phyloP scores from a whole-genome alignment of 2,329 filamentous ascomycete species.

The Diaporthe nobilis region DNA sequence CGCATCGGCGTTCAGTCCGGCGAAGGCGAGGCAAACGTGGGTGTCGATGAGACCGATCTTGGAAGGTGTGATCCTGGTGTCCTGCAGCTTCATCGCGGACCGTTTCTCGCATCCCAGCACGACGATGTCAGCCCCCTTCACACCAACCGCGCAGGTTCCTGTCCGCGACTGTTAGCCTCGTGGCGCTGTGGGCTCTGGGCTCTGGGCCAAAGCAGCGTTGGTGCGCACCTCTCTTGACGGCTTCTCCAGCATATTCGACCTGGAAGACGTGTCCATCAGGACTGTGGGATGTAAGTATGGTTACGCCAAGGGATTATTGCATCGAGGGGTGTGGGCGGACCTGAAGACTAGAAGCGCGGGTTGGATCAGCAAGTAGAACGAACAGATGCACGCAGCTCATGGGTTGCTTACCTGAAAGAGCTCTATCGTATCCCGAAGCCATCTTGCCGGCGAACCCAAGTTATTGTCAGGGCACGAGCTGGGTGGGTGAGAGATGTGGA shows the following conservation, averaged over 20 bases:
- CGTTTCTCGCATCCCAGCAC: conserved; percentile 98
- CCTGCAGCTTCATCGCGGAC: conserved; percentile 99
- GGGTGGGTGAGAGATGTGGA: neutral
- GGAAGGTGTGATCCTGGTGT: conserved; percentile 98
- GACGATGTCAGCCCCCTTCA: conserved; percentile 95
- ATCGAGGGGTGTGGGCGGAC: conserved; percentile 64
- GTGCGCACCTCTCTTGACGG: conserved; percentile 91
- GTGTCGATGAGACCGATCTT: conserved; percentile 98
- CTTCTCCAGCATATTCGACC: conserved; percentile 99
- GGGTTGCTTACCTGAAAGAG: conserved; percentile 86
- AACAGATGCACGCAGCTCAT: conserved; percentile 30
- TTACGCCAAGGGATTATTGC: neutral
- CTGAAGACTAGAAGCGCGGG: conserved; percentile 79
- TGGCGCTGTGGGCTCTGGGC: neutral
- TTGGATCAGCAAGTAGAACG: conserved; percentile 58
- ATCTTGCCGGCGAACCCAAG: conserved; percentile 56
- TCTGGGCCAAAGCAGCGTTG: neutral
- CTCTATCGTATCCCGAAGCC: conserved; percentile 99
- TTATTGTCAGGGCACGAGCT: neutral
- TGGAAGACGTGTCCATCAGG: conserved; percentile 99
- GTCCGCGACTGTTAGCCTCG: conserved; percentile 36
- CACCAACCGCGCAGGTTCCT: conserved; percentile 98
- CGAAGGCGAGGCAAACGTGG: conserved; percentile 97
- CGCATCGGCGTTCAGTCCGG: conserved; percentile 96
- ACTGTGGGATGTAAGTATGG: conserved; percentile 64